phyloP scores from a whole-genome alignment of 345 rosid species.

The Syzygium aqueum region DNA sequence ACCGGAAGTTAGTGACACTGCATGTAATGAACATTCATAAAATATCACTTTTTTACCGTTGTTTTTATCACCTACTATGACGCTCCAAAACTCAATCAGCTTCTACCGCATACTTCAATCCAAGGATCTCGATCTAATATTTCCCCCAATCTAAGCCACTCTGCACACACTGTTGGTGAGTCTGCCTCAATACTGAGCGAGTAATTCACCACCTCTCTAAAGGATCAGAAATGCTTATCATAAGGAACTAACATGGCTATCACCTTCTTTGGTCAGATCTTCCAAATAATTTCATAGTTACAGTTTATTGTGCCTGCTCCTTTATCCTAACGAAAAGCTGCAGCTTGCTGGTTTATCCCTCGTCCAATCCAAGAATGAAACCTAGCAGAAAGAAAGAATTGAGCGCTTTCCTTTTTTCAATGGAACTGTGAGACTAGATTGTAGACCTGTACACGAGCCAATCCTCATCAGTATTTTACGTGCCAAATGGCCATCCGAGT shows the following conservation, averaged over 20 bases:
- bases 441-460: not conserved
- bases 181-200: not conserved
- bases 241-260: not conserved
- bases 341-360: not conserved
- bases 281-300: not conserved
- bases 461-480: no score
- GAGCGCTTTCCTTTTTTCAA: not conserved
- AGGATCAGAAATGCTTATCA: no score
- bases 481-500: not conserved
- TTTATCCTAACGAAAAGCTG: not conserved
- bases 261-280: not conserved
- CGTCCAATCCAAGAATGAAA: not conserved
- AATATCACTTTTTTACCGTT: no score
- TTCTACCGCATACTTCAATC: no score
- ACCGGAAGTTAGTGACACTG: not conserved
- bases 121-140: no score
- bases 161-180: not conserved
- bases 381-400: not conserved
- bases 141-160: no score
- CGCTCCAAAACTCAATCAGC: no score
- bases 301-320: accelerated
- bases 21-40: no score
- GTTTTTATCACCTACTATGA: no score
- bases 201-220: not conserved
- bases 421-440: no score